Conservation (phyloP, 2,329 filamentous ascomycete species). For the Anisogramma anomala region DNA sequence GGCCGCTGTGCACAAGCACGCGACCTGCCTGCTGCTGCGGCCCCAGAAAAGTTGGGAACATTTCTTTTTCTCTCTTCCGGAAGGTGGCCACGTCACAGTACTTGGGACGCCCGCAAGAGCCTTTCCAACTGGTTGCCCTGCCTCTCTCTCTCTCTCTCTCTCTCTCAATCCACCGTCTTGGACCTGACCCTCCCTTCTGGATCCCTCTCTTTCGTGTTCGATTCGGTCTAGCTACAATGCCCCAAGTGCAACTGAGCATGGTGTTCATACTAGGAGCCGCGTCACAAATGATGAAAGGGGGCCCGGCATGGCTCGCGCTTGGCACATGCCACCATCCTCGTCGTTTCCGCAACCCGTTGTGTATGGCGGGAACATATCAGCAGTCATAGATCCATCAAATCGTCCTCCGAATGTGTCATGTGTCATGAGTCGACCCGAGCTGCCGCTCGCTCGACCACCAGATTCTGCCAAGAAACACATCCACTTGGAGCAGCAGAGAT, state of each 20-base stretch:
- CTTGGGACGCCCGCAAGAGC: no score
- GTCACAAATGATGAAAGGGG: not conserved
- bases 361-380: constrained; percentile 4
- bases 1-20: no score
- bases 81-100: no score
- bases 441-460: not conserved
- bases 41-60: no score
- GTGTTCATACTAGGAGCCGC: constrained; percentile 11
- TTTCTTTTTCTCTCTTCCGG: no score
- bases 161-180: no score
- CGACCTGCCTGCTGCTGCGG: no score
- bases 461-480: constrained; percentile 1
- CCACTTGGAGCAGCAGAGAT: not conserved
- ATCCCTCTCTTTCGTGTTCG: no score
- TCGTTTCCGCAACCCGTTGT: constrained; percentile 1
- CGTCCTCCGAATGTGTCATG: constrained; percentile 3
- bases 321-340: not conserved
- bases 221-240: no score
- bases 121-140: no score
- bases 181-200: no score
- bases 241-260: constrained; percentile 3
- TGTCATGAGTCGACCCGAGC: not conserved
- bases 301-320: not conserved
- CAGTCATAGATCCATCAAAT: constrained; percentile 8
- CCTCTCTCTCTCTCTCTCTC: no score